These are phyloP conservation scores for Dissophora globulifera DNA, from an alignment of 192 early-diverging fungal species.

Conservation along the genomic window DNA sequence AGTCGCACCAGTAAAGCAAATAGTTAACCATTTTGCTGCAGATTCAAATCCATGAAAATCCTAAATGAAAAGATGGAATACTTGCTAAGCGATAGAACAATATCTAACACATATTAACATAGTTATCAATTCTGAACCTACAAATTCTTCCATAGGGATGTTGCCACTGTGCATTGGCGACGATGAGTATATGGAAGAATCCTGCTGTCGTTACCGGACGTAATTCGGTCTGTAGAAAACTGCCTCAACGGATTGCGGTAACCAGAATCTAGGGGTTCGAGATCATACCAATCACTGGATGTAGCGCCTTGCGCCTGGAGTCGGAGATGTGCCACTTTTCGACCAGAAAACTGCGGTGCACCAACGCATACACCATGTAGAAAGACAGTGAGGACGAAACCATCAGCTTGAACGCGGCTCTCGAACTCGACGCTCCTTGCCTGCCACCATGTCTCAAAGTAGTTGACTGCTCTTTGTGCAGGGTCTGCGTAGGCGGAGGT, in stretches of 20 bases:
- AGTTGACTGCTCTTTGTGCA: too few relatives aligned
- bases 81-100: not conserved
- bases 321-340: slow-evolving; percentile 12
- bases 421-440: too few relatives aligned
- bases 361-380: too few relatives aligned
- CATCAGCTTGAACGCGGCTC: too few relatives aligned
- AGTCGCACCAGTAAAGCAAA: slow-evolving; percentile 29
- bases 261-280: not conserved
- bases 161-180: slow-evolving; percentile 20
- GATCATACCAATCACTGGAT: slow-evolving; percentile 19
- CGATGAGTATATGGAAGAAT: slow-evolving; percentile 16
- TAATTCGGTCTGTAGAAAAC: slow-evolving; percentile 3
- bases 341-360: too few relatives aligned
- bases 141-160: slow-evolving; percentile 18
- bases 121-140: not conserved
- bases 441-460: too few relatives aligned
- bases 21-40: slow-evolving; percentile 18
- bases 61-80: not conserved
- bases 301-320: slow-evolving; percentile 3
- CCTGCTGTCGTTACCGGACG: slow-evolving; percentile 4
- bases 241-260: slow-evolving; percentile 1
- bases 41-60: slow-evolving; percentile 9
- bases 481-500: too few relatives aligned
- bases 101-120: not conserved
- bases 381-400: too few relatives aligned